Evolutionary conservation across 2,329 filamentous ascomycete genomes (phyloP).

Genomic region (Cladosporium oxysporum): DNA sequence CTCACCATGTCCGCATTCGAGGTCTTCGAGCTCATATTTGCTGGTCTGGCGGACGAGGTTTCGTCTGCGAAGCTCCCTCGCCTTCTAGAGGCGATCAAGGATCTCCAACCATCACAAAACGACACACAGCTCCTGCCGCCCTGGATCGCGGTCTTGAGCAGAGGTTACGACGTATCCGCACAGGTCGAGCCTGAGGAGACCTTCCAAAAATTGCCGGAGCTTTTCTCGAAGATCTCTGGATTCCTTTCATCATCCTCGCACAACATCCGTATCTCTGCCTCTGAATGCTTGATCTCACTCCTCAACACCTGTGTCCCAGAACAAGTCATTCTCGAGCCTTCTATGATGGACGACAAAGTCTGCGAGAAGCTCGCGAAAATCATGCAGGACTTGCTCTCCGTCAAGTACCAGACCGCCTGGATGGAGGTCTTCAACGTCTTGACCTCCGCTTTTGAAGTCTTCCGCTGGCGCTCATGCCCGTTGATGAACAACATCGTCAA

Average conservation of each 20-base stretch:
- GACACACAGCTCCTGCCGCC: slow-evolving; percentile 93
- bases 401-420: slow-evolving; percentile 94
- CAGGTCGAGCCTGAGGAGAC: slow-evolving; percentile 88
- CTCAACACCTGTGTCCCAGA: slow-evolving; percentile 85
- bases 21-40: slow-evolving; percentile 96
- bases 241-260: slow-evolving; percentile 86
- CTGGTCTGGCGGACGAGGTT: slow-evolving; percentile 82
- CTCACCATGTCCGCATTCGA: slow-evolving; percentile 96
- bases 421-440: slow-evolving; percentile 90
- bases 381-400: slow-evolving; percentile 73
- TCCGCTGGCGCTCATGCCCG: slow-evolving; percentile 82
- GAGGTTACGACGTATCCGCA: slow-evolving; percentile 90
- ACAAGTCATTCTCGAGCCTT: slow-evolving; percentile 81
- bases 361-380: slow-evolving; percentile 77
- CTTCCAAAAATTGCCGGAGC: slow-evolving; percentile 81
- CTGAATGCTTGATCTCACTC: slow-evolving; percentile 92
- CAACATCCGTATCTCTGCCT: slow-evolving; percentile 92
- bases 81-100: slow-evolving; percentile 86
- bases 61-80: slow-evolving; percentile 87
- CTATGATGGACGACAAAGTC: slow-evolving; percentile 87
- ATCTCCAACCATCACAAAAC: slow-evolving; percentile 86
- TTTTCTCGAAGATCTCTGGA: slow-evolving; percentile 76
- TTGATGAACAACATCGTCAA: slow-evolving; percentile 74
- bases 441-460: slow-evolving; percentile 79
- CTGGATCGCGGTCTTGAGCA: slow-evolving; percentile 93